phyloP scores from a whole-genome alignment of 108 stramenopile species.

The Nitzschia sp. region DNA sequence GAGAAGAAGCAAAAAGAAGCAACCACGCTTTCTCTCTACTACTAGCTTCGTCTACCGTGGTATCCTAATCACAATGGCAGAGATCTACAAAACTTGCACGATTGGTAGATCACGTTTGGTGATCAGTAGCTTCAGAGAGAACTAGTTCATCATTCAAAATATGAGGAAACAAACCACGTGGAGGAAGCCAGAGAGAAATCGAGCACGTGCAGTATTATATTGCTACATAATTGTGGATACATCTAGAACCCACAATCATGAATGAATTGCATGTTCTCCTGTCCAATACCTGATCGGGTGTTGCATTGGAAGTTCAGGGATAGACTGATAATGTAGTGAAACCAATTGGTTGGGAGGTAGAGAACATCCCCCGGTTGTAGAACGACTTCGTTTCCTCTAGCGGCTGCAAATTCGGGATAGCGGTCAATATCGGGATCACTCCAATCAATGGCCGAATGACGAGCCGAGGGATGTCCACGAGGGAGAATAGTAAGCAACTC shows the following conservation, averaged over 20 bases:
- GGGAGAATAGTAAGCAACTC: conserved; percentile 73
- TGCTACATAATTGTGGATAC: too few species aligned
- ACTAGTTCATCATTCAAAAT: too few species aligned
- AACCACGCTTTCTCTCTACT: too few species aligned
- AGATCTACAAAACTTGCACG: too few species aligned
- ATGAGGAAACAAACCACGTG: too few species aligned
- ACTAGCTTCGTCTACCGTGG: too few species aligned
- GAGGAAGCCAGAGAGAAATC: too few species aligned
- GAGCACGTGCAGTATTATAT: too few species aligned
- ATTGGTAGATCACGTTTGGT: too few species aligned
- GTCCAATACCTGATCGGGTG: conserved; percentile 75
- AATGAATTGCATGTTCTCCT: conserved; percentile 40
- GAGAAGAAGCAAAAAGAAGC: too few species aligned
- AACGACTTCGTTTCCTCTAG: conserved; percentile 81
- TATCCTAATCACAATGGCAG: too few species aligned
- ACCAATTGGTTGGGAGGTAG: conserved; percentile 92
- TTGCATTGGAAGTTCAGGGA: conserved; percentile 96
- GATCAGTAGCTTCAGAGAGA: too few species aligned
- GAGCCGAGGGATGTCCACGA: conserved; percentile 86
- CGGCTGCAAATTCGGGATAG: conserved; percentile 76
- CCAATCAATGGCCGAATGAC: conserved; percentile 93
- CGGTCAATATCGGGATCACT: conserved; percentile 73
- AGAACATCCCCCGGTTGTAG: conserved; percentile 93
- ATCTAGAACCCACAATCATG: conserved; percentile 52
- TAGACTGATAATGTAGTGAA: conserved; percentile 91